Conservation (phyloP, 108 stramenopile species). For the Cyclotella kingstonii region DNA sequence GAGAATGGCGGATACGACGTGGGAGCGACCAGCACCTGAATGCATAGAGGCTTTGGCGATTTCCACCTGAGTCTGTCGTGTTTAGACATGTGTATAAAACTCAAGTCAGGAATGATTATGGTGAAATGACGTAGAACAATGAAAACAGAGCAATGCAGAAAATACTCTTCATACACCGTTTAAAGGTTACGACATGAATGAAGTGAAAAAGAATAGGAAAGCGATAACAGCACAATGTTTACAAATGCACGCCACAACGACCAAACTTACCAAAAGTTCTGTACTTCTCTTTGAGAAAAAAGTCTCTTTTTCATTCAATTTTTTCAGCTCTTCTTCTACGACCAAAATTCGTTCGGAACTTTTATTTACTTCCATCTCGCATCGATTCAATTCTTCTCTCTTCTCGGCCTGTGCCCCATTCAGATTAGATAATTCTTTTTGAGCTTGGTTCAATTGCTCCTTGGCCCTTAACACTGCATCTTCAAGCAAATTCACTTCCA, state of each 20-base stretch:
- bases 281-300: constrained; percentile 50
- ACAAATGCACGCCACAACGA: not conserved
- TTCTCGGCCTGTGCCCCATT: constrained; percentile 57
- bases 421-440: constrained; percentile 69
- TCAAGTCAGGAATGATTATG: too few species aligned
- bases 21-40: constrained; percentile 56
- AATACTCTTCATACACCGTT: too few species aligned
- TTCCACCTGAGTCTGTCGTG: constrained; percentile 62
- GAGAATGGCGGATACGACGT: constrained; percentile 78
- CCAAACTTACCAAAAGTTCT: constrained; percentile 56
- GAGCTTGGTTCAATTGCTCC: constrained; percentile 68
- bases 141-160: too few species aligned
- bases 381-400: constrained; percentile 45
- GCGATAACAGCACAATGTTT: not conserved
- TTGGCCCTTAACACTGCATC: constrained; percentile 73
- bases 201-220: too few species aligned
- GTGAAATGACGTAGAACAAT: too few species aligned
- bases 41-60: constrained; percentile 74
- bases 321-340: constrained; percentile 57
- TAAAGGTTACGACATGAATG: too few species aligned
- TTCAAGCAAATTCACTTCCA: constrained; percentile 79
- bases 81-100: too few species aligned
- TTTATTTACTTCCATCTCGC: constrained; percentile 47
- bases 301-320: constrained; percentile 51
- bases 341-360: constrained; percentile 48